Percentiles rank a stretch among this genome's conserved stretches.
These are phyloP conservation scores for Solanum chmielewskii DNA, from an alignment of 257 asterid species.

Conservation along the genomic window DNA sequence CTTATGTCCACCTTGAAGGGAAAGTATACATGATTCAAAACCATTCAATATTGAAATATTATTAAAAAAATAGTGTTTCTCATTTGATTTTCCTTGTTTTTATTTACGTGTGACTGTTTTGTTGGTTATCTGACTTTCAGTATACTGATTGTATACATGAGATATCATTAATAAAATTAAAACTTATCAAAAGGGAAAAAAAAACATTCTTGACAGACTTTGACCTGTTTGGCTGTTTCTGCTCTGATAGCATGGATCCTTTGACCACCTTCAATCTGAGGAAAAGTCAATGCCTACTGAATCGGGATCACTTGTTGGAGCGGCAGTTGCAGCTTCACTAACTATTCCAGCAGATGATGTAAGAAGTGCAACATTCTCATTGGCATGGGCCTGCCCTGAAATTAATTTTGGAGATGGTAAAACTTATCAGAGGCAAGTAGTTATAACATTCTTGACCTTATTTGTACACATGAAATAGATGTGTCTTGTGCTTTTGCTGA, in stretches of 20 bases:
- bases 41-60: not conserved
- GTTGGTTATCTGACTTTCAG: not conserved
- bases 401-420: constrained; percentile 63
- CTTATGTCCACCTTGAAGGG: not conserved
- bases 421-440: constrained; percentile 77
- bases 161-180: not conserved
- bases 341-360: constrained; percentile 56
- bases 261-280: constrained; percentile 57
- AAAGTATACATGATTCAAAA: not conserved
- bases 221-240: constrained; percentile 2
- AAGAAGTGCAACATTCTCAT: constrained; percentile 57
- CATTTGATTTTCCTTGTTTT: not conserved
- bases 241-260: constrained; percentile 75
- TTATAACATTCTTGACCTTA: not conserved
- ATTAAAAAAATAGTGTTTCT: not conserved
- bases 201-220: constrained; percentile 21
- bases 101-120: not conserved
- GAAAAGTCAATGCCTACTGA: constrained; percentile 71
- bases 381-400: constrained; percentile 96
- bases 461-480: not conserved
- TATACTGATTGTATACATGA: not conserved
- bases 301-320: constrained; percentile 69
- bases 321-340: constrained; percentile 85
- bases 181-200: not conserved
- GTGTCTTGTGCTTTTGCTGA: constrained; percentile 6